Conservation (phyloP, 176 grass and related monocot genomes). For the Lolium rigidum region DNA sequence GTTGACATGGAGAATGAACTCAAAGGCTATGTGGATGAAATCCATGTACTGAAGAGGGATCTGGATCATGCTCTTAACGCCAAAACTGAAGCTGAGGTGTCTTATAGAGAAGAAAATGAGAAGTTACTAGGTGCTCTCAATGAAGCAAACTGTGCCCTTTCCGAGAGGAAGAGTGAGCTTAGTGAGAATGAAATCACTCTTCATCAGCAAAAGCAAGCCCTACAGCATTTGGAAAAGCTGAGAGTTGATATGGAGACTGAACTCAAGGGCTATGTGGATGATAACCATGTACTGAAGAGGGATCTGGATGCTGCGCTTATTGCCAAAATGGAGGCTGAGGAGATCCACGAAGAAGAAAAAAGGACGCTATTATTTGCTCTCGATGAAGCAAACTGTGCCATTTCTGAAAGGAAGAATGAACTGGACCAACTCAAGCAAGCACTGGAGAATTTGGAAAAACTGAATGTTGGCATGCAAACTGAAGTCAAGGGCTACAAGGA, state of each 20-base stretch:
- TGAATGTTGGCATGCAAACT: slow-evolving; percentile 41
- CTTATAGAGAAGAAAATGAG: slow-evolving; percentile 53
- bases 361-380: slow-evolving; percentile 27
- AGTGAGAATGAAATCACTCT: no score
- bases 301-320: slow-evolving; percentile 51
- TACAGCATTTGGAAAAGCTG: slow-evolving; percentile 47
- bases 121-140: slow-evolving; percentile 39
- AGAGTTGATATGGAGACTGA: slow-evolving; percentile 51
- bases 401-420: no score
- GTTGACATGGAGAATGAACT: slow-evolving; percentile 48
- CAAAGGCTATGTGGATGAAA: slow-evolving; percentile 49
- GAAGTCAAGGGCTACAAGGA: slow-evolving; percentile 48
- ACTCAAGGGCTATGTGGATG: slow-evolving; percentile 45
- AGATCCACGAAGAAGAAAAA: slow-evolving; percentile 51
- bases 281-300: slow-evolving; percentile 42
- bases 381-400: no score
- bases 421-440: no score
- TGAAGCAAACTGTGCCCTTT: slow-evolving; percentile 51
- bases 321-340: slow-evolving; percentile 49
- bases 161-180: slow-evolving; percentile 52
- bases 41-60: slow-evolving; percentile 38
- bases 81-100: slow-evolving; percentile 51
- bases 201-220: slow-evolving; percentile 18
- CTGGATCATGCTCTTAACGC: slow-evolving; percentile 51
- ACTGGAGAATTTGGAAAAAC: no score